Percentiles rank a stretch among this genome's conserved stretches.
phyloP scores from a whole-genome alignment of 2,329 filamentous ascomycete genomes.

The Metarhizium album region DNA sequence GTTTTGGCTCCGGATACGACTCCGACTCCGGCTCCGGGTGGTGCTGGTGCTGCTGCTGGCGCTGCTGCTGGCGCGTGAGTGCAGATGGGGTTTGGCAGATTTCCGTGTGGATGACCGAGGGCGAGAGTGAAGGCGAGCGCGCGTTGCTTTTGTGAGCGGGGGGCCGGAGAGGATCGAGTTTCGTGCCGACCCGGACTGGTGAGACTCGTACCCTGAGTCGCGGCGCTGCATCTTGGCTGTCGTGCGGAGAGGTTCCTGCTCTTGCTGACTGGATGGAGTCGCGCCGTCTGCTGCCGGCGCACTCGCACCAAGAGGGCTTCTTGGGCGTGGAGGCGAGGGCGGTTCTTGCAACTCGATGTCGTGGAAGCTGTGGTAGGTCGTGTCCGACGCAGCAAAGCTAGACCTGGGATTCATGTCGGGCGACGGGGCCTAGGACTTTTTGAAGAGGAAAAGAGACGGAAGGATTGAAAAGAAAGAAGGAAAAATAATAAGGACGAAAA shows the following conservation, averaged over 20 bases:
- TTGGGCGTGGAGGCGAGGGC: slow-evolving; percentile 6
- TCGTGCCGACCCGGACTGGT: slow-evolving; percentile 23
- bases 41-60: slow-evolving; percentile 15
- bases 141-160: no score
- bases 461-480: not conserved
- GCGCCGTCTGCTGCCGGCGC: slow-evolving; percentile 10
- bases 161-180: slow-evolving; percentile 24
- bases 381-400: slow-evolving; percentile 35
- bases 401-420: slow-evolving; percentile 9
- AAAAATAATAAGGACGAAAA: no score
- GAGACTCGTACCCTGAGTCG: slow-evolving; percentile 49
- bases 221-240: slow-evolving; percentile 39
- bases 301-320: slow-evolving; percentile 8
- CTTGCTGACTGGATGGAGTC: slow-evolving; percentile 3
- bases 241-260: slow-evolving; percentile 15
- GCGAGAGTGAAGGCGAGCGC: no score
- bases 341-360: slow-evolving; percentile 38
- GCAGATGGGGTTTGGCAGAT: slow-evolving; percentile 26
- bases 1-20: no score
- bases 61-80: slow-evolving; percentile 21
- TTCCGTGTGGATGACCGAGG: slow-evolving; percentile 32
- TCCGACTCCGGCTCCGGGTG: no score
- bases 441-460: not conserved
- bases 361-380: slow-evolving; percentile 44
- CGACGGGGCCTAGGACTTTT: not conserved